A percentile compares a stretch with the other conserved stretches of the same genome.
phyloP scores from a whole-genome alignment of 129 eudicot species.

The Lactuca sativa region DNA sequence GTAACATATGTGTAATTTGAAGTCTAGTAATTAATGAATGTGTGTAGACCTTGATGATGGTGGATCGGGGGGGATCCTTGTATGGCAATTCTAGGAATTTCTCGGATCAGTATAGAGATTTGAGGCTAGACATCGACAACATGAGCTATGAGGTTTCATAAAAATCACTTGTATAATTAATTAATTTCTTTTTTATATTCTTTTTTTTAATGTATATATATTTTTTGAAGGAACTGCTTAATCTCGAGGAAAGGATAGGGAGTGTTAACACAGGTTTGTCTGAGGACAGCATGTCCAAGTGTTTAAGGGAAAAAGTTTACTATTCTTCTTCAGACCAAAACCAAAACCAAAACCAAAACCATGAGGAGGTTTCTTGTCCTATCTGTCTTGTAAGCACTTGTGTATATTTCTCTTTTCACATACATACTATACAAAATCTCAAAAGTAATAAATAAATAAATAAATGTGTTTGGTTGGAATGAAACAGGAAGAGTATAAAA shows the following conservation, averaged over 20 bases:
- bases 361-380: conserved; percentile 44
- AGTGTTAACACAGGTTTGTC: conserved; percentile 55
- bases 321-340: conserved; percentile 19
- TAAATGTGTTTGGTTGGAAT: no score
- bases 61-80: conserved; percentile 40
- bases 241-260: conserved; percentile 58
- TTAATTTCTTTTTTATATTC: neutral
- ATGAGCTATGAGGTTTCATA: conserved; percentile 57
- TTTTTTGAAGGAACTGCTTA: conserved; percentile 49
- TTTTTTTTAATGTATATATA: neutral
- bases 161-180: neutral
- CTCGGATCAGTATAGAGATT: conserved; percentile 52
- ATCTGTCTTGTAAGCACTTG: conserved; percentile 52
- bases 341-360: conserved; percentile 8
- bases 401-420: neutral
- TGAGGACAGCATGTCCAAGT: conserved; percentile 45
- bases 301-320: conserved; percentile 30
- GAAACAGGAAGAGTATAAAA: conserved; percentile 54
- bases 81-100: conserved; percentile 37
- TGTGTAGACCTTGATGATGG: conserved; percentile 35
- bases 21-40: neutral
- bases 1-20: neutral
- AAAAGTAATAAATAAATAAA: no score
- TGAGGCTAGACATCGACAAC: conserved; percentile 61
- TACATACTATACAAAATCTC: no score